A percentile compares a stretch with the other conserved stretches of the same genome.
These are phyloP conservation scores for Globisporangium canariense DNA, from an alignment of 352 stramenopile genomes.

Conservation along the genomic window DNA sequence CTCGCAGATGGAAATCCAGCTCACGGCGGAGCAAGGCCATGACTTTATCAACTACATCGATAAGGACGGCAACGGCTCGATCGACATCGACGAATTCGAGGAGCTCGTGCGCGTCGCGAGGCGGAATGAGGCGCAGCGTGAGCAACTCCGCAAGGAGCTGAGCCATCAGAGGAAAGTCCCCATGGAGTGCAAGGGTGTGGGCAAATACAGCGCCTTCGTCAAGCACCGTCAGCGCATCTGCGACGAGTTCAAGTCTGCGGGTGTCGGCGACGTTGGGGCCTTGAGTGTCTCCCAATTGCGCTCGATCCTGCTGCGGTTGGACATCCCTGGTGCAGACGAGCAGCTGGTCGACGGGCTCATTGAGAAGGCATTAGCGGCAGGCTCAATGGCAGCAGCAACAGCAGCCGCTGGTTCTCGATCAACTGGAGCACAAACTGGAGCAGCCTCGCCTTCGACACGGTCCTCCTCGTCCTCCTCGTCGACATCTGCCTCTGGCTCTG, in stretches of 20 bases:
- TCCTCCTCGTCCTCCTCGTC: neutral
- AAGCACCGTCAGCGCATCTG: slow-evolving; percentile 62
- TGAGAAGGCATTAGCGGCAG: slow-evolving; percentile 25
- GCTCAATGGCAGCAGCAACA: neutral
- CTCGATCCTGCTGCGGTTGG: slow-evolving; percentile 36
- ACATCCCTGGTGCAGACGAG: slow-evolving; percentile 52
- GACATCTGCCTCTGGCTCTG: neutral
- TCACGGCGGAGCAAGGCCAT: slow-evolving; percentile 55
- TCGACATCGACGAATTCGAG: slow-evolving; percentile 86
- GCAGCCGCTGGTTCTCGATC: neutral
- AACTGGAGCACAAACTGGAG: neutral
- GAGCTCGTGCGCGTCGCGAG: slow-evolving; percentile 71
- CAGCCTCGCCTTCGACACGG: neutral
- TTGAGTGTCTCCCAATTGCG: slow-evolving; percentile 45
- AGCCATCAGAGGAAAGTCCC: slow-evolving; percentile 30
- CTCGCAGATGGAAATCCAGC: slow-evolving; percentile 82
- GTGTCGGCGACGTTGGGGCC: slow-evolving; percentile 31
- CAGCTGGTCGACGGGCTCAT: slow-evolving; percentile 45
- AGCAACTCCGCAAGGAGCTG: slow-evolving; percentile 70
- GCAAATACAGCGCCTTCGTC: slow-evolving; percentile 39
- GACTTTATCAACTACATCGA: slow-evolving; percentile 79
- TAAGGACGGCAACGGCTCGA: slow-evolving; percentile 79
- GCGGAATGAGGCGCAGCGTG: slow-evolving; percentile 63
- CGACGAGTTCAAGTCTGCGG: slow-evolving; percentile 52
- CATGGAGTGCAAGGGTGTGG: slow-evolving; percentile 28